These are phyloP conservation scores for Drechslera avenae DNA, from an alignment of 2,329 filamentous ascomycete genomes.

Conservation along the genomic window DNA sequence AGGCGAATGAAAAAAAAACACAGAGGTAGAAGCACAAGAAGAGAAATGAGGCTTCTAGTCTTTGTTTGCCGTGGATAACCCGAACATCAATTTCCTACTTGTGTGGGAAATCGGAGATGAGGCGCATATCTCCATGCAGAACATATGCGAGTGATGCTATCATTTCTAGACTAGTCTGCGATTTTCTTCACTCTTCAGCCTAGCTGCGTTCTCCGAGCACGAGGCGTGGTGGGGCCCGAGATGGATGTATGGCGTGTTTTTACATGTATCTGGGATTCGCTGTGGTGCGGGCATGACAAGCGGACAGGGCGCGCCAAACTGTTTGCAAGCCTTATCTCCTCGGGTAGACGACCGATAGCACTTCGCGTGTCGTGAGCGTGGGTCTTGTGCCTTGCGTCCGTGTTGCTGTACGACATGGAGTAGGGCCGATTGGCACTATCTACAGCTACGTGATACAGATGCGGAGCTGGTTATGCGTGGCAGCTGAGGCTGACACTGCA, in stretches of 20 bases:
- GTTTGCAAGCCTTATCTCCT: slow-evolving; percentile 1
- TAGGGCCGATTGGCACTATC: slow-evolving; percentile 11
- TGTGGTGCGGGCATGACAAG: background rate
- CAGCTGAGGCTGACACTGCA: slow-evolving; percentile 13
- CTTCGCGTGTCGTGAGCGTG: background rate
- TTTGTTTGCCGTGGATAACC: too few relatives aligned
- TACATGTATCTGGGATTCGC: background rate
- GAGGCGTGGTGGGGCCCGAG: too few relatives aligned
- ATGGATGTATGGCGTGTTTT: too few relatives aligned
- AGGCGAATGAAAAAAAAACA: too few relatives aligned
- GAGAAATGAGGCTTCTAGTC: too few relatives aligned
- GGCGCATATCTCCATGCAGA: background rate
- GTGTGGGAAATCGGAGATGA: background rate
- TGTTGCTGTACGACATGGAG: slow-evolving; percentile 14
- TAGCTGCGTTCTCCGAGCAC: too few relatives aligned
- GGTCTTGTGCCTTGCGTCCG: slow-evolving; percentile 18
- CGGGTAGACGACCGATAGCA: background rate
- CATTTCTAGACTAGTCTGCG: too few relatives aligned
- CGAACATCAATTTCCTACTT: too few relatives aligned
- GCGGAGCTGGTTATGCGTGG: slow-evolving; percentile 6
- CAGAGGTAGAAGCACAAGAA: too few relatives aligned
- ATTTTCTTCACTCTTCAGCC: too few relatives aligned
- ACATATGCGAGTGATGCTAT: slow-evolving; percentile 3
- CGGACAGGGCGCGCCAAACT: background rate
- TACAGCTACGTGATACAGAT: slow-evolving; percentile 7